phyloP scores from a whole-genome alignment of 805 yeast species.

The Candida bentonensis region DNA sequence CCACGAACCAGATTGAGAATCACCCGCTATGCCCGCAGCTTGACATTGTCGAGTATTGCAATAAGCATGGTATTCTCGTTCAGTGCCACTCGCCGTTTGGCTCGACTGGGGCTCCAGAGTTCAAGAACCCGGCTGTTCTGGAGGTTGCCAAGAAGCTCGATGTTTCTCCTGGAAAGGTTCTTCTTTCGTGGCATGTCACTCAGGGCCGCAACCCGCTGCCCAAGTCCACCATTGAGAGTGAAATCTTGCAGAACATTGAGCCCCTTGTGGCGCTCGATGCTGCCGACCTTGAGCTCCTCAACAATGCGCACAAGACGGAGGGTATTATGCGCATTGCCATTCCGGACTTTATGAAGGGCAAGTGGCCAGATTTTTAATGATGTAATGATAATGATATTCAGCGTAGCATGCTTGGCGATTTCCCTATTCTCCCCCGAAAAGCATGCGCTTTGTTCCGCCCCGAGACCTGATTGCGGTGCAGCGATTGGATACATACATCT shows the following conservation, averaged over 20 bases:
- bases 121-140: conserved; percentile 34
- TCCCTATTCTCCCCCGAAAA: no score
- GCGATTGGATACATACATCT: no score
- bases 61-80: conserved; percentile 35
- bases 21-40: conserved; percentile 61
- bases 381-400: not conserved
- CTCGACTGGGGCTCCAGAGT: conserved; percentile 47
- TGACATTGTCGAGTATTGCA: conserved; percentile 40
- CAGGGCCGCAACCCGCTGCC: conserved; percentile 53
- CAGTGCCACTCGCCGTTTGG: conserved; percentile 77
- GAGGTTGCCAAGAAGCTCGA: conserved; percentile 44
- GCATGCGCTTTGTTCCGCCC: no score
- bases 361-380: conserved; percentile 1
- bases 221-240: conserved; percentile 53
- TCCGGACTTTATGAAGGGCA: conserved; percentile 7
- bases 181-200: conserved; percentile 48
- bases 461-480: no score
- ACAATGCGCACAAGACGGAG: conserved; percentile 16
- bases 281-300: conserved; percentile 27
- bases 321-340: conserved; percentile 15
- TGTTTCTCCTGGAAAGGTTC: conserved; percentile 40
- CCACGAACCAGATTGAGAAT: conserved; percentile 56
- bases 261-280: conserved; percentile 25
- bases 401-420: no score
- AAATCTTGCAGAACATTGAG: conserved; percentile 34